These are phyloP conservation scores for Drechslera avenae DNA, from an alignment of 2,329 filamentous ascomycete genomes.

Conservation along the genomic window DNA sequence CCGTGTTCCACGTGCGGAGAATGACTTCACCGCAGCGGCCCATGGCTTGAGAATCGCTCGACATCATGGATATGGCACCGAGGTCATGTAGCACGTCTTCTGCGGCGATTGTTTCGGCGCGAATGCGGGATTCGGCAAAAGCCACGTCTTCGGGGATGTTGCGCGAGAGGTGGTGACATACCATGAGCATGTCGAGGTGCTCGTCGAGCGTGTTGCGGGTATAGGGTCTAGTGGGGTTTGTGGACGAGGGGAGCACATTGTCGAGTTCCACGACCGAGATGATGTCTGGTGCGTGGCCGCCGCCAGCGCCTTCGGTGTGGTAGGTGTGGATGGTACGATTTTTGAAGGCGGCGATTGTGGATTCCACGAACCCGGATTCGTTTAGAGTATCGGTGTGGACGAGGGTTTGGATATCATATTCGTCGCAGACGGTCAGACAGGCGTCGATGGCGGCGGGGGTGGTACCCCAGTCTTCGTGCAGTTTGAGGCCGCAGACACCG, in stretches of 20 bases:
- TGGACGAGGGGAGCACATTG: constrained; percentile 88
- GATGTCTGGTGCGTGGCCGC: constrained; percentile 94
- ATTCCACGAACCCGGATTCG: constrained; percentile 95
- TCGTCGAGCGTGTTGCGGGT: constrained; percentile 93
- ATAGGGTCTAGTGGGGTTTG: constrained; percentile 89
- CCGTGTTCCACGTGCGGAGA: constrained; percentile 92
- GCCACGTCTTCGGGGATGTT: constrained; percentile 95
- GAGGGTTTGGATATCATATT: constrained; percentile 88
- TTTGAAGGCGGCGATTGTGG: constrained; percentile 84
- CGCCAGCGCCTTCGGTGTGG: constrained; percentile 93
- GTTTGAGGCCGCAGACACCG: constrained; percentile 86
- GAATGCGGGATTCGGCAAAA: constrained; percentile 92
- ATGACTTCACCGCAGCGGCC: constrained; percentile 94
- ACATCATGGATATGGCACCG: constrained; percentile 98
- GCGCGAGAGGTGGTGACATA: constrained; percentile 90
- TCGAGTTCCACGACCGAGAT: constrained; percentile 88
- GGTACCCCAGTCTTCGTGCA: constrained; percentile 95
- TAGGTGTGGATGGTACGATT: constrained; percentile 92
- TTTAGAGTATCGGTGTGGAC: constrained; percentile 97
- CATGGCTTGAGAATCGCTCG: constrained; percentile 94
- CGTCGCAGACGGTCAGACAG: constrained; percentile 80
- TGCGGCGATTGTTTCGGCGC: constrained; percentile 93
- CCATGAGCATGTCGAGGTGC: constrained; percentile 98
- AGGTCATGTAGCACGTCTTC: constrained; percentile 96
- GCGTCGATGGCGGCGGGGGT: constrained; percentile 91